Base-by-base conservation (phyloP, 2,329 filamentous ascomycete species). In the Sporothrix euskadiensis region DNA sequence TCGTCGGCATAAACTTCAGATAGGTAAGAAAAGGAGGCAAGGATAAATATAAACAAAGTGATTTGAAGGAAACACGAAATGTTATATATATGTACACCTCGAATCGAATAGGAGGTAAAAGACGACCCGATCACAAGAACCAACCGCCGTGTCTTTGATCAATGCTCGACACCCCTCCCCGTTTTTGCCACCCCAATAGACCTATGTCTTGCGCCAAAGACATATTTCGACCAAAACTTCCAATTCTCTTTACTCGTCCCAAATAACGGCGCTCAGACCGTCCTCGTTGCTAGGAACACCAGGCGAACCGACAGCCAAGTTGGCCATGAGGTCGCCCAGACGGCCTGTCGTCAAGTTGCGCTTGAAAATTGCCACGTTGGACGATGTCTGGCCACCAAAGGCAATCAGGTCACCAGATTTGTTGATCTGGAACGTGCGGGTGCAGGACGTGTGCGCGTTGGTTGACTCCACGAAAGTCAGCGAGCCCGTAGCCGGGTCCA, bases 391-490 rank as follows among this genome's bases (percentile, higher is more conserved):
- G 32, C 91, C 85, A 0, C 87, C 90, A 54, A 92, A 85, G 0
- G 90, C 90, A 1, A 92, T 84, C 74, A 90, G 76, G 61, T 85
- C 83, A 0, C 90, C 90, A 0, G 85, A 85, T 54, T 83, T 83
- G 78, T 90, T 91, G 71, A 91, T 82, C 30, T 84, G 83, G 78
- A 92, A 90, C 0, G 89, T 90, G 1, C 91, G 83, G 0, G 91
- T 90, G 76, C 86, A 89, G 73, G 82, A 85, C 0, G 90, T 87
- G 74, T 88, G 86, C 1, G 88, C 85, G 32, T 88, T 87, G 1
- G 84, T 86, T 1, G 88, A 81, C 74, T 89, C 85, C 0, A 86
- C 78, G 76, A 88, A 88, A 0, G 77, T 78, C 16, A 91, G 79
- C 0, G 80, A 83, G 14, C 88, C 89, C 22, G 86, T 81, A 0